Evolutionary conservation across 306 rosid genomes (phyloP).

Genomic region (Trifolium dubium): DNA sequence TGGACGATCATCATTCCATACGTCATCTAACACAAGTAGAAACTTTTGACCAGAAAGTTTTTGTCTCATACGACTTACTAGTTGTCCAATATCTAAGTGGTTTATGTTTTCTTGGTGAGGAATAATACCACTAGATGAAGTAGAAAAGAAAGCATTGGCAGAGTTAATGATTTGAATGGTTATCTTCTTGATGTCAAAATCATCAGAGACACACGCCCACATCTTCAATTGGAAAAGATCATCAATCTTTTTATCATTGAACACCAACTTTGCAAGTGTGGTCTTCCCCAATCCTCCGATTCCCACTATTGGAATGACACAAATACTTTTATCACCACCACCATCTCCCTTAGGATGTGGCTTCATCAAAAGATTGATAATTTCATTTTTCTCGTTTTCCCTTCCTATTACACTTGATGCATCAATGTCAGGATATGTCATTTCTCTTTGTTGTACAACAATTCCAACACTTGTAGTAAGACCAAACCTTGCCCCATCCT

Average conservation of each 20-base stretch:
- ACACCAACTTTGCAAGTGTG: too few relatives aligned
- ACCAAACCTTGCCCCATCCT: background rate
- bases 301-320: too few relatives aligned
- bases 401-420: slow-evolving; percentile 6
- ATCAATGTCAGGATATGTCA: background rate
- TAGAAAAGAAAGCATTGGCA: background rate
- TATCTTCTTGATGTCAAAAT: background rate
- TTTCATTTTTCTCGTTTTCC: background rate
- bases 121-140: background rate
- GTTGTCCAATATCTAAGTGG: background rate
- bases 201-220: background rate
- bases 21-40: background rate
- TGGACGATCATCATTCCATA: background rate
- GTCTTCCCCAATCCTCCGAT: too few relatives aligned
- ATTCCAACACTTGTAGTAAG: background rate
- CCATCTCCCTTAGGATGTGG: too few relatives aligned
- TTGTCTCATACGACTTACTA: background rate
- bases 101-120: background rate
- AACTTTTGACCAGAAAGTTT: background rate
- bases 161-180: background rate
- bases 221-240: background rate
- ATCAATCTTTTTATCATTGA: too few relatives aligned
- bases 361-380: too few relatives aligned
- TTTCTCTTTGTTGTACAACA: background rate
- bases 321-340: too few relatives aligned